Evolutionary conservation across 73 alveolate genomes (phyloP).

Genomic region (Paramecium sexaurelia): DNA sequence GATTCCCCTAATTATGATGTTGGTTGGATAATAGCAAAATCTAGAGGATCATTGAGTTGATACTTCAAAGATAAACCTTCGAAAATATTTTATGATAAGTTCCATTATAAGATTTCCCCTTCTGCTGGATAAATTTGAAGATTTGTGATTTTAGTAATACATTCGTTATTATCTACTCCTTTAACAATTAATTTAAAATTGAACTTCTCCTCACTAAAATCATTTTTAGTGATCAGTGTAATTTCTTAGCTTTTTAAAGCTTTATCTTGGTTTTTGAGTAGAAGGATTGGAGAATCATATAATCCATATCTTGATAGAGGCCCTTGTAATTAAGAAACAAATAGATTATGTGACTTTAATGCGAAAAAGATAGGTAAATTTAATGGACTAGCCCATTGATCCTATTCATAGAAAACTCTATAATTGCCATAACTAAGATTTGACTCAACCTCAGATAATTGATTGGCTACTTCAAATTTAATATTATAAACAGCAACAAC

Average conservation of each 20-base stretch:
- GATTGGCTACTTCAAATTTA: background rate
- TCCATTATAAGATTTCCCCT: background rate
- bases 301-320: background rate
- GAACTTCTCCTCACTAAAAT: background rate
- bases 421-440: background rate
- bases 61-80: background rate
- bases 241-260: background rate
- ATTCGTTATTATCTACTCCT: background rate
- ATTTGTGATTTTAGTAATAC: background rate
- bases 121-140: background rate
- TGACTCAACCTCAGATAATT: background rate
- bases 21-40: background rate
- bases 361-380: background rate
- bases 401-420: background rate
- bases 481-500: background rate
- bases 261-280: background rate
- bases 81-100: background rate
- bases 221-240: background rate
- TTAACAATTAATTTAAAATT: background rate
- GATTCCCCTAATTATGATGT: background rate
- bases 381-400: background rate
- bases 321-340: background rate
- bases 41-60: background rate
- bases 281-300: background rate
- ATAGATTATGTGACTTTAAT: background rate